A percentile compares a stretch with the other conserved stretches of the same genome.
These are phyloP conservation scores for Porphyrellus cyaneotinctus DNA, from an alignment of 768 basidiomycete species.

Conservation along the genomic window DNA sequence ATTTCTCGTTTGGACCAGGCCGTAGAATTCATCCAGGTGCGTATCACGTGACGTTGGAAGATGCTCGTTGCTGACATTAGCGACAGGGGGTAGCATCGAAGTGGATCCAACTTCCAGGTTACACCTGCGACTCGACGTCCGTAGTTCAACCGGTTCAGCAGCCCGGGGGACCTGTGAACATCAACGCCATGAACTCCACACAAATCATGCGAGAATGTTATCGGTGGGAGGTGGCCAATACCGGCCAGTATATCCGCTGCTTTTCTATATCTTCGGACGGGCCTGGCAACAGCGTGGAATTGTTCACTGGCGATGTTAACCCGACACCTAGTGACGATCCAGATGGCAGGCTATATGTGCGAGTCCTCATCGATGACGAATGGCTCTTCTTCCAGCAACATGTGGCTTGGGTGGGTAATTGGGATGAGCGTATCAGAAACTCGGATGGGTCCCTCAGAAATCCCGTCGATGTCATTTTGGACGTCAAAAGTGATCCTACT, in stretches of 20 bases:
- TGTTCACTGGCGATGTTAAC: background rate
- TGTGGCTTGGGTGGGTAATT: background rate
- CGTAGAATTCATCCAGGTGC: background rate
- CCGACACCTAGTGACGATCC: background rate
- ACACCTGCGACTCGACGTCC: background rate
- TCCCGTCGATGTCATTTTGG: background rate
- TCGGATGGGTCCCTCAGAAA: background rate
- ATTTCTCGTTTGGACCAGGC: background rate
- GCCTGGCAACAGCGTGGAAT: background rate
- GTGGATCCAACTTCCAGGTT: background rate
- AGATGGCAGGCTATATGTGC: background rate
- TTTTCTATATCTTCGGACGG: background rate
- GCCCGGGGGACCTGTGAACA: too few relatives aligned
- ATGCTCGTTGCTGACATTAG: background rate
- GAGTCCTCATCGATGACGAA: background rate
- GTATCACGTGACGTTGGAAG: background rate
- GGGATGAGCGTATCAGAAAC: background rate
- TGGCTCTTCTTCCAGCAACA: background rate
- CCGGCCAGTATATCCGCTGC: background rate
- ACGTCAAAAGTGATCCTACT: too few relatives aligned
- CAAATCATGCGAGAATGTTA: background rate
- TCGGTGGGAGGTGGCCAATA: background rate
- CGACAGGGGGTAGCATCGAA: background rate
- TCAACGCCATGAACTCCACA: background rate
- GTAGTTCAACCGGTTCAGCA: background rate